These are phyloP conservation scores for Bryoglossum gracile DNA, from an alignment of 495 filamentous ascomycete species.

Conservation along the genomic window DNA sequence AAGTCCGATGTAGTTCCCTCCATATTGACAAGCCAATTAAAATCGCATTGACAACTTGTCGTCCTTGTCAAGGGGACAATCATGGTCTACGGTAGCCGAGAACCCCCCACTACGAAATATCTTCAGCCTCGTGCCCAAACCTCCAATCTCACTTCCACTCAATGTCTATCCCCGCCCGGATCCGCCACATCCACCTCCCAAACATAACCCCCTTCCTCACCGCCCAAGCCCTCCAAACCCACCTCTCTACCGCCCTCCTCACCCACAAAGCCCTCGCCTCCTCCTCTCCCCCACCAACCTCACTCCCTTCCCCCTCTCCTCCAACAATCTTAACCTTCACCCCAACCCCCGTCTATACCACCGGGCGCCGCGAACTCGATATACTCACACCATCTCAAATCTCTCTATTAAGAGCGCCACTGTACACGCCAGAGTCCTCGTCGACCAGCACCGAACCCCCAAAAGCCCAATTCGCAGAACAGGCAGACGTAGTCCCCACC, in stretches of 20 bases:
- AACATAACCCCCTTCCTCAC: conserved; percentile 39
- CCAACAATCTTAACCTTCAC: conserved; percentile 80
- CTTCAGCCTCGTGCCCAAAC: too few species aligned
- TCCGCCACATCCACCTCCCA: conserved; percentile 68
- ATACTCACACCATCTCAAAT: conserved; percentile 40
- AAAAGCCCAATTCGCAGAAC: conserved; percentile 6
- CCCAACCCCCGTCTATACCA: conserved; percentile 80
- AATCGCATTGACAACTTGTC: too few species aligned
- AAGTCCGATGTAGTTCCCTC: too few species aligned
- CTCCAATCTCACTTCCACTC: background rate
- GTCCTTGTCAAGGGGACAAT: too few species aligned
- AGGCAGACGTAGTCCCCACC: conserved; percentile 60
- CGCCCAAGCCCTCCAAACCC: conserved; percentile 34
- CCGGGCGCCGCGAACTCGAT: conserved; percentile 72
- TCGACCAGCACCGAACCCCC: conserved; percentile 31
- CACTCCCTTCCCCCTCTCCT: conserved; percentile 33
- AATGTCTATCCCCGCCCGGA: conserved; percentile 22
- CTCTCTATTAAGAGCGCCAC: conserved; percentile 22
- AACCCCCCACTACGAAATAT: too few species aligned
- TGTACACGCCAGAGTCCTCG: conserved; percentile 14
- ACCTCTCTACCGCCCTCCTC: conserved; percentile 37
- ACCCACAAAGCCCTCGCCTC: conserved; percentile 35
- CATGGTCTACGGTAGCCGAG: too few species aligned
- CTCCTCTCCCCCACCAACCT: conserved; percentile 9
- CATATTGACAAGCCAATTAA: too few species aligned